Conservation (phyloP, 169 alveolate genomes). For the Plasmodium sp. region DNA sequence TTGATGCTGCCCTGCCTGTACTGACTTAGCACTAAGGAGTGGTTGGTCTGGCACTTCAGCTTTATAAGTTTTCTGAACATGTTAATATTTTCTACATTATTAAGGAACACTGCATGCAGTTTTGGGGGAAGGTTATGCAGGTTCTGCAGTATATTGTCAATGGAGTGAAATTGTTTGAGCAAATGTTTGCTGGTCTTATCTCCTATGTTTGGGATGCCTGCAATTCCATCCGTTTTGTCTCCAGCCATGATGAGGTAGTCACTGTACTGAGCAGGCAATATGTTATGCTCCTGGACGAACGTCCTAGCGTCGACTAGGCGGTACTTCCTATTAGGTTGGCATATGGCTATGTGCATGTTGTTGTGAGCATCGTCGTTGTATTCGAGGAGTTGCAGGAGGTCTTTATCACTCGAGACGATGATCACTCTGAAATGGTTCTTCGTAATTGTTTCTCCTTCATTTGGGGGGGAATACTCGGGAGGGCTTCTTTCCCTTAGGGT, state of each 20-base stretch:
- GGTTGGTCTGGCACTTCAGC: slow-evolving; percentile 75
- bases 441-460: neutral
- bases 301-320: slow-evolving; percentile 79
- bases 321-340: slow-evolving; percentile 84
- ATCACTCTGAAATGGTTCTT: slow-evolving; percentile 73
- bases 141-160: slow-evolving; percentile 67
- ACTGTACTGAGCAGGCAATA: slow-evolving; percentile 61
- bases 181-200: slow-evolving; percentile 84
- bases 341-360: slow-evolving; percentile 76
- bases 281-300: slow-evolving; percentile 79
- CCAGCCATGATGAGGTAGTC: slow-evolving; percentile 85
- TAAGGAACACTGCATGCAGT: slow-evolving; percentile 18
- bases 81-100: slow-evolving; percentile 48
- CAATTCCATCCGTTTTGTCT: slow-evolving; percentile 83
- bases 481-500: neutral
- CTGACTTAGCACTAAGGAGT: slow-evolving; percentile 29
- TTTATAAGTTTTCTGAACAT: slow-evolving; percentile 76
- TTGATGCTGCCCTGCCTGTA: slow-evolving; percentile 43
- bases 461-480: neutral
- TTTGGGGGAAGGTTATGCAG: slow-evolving; percentile 30
- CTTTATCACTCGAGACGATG: slow-evolving; percentile 85
- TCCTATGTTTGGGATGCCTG: slow-evolving; percentile 86
- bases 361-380: slow-evolving; percentile 73
- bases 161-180: slow-evolving; percentile 75
- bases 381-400: slow-evolving; percentile 78